These are phyloP conservation scores for Mucor indicus DNA, from an alignment of 371 early-diverging fungal species.

Conservation along the genomic window DNA sequence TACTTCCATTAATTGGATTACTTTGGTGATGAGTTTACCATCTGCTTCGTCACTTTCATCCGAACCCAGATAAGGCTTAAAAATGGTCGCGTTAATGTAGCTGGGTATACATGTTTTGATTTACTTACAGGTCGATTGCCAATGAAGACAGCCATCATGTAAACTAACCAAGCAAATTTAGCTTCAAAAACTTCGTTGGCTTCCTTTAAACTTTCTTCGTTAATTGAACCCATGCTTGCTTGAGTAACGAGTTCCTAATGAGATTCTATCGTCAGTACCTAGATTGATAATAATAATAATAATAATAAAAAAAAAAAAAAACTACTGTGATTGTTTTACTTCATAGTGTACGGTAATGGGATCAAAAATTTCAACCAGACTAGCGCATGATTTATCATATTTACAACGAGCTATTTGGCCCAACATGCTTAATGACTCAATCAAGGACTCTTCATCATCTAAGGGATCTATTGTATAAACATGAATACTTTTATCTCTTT, in stretches of 20 bases:
- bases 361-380: slow-evolving; percentile 59
- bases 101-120: background rate
- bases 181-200: slow-evolving; percentile 49
- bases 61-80: slow-evolving; percentile 53
- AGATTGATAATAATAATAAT: too few relatives aligned
- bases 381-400: slow-evolving; percentile 59
- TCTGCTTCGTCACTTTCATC: slow-evolving; percentile 58
- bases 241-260: slow-evolving; percentile 18
- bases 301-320: too few relatives aligned
- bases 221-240: slow-evolving; percentile 10
- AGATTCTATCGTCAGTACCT: too few relatives aligned
- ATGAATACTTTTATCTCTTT: background rate
- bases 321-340: too few relatives aligned
- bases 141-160: slow-evolving; percentile 64
- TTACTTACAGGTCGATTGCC: slow-evolving; percentile 59
- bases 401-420: slow-evolving; percentile 68
- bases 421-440: slow-evolving; percentile 64
- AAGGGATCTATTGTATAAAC: slow-evolving; percentile 48
- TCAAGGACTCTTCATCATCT: slow-evolving; percentile 67
- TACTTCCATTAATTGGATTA: slow-evolving; percentile 49
- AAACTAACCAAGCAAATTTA: slow-evolving; percentile 75
- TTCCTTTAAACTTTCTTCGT: slow-evolving; percentile 28
- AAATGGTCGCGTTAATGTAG: too few relatives aligned
- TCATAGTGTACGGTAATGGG: slow-evolving; percentile 59
- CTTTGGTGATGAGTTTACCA: slow-evolving; percentile 53